Evolutionary conservation across 2,329 filamentous ascomycete species (phyloP), one percentile per base, ranked within the genome.

Genomic region (Fusarium illudens): DNA sequence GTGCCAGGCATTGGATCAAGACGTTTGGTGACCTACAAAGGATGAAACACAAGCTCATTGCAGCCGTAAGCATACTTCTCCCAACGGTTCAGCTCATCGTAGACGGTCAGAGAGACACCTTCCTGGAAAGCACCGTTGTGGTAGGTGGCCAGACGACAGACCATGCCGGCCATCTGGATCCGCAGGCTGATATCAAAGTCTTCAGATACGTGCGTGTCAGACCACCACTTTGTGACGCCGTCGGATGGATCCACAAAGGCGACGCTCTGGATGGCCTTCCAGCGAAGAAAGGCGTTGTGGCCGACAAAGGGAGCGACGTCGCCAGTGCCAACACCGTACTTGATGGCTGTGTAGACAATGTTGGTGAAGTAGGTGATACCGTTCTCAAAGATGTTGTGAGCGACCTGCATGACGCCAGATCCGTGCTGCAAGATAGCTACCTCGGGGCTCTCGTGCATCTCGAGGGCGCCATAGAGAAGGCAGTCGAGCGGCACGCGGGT

Each of bases 331-430:
- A 93, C 90, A 19, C 88, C 87, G 73, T 89, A 93, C 25, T 86
- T 84, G 72, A 93, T 93, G 32, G 89, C 87, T 0, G 87, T 89
- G 80, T 93, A 94, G 71, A 94, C 88, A 53, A 94, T 84, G 73
- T 93, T 89, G 39, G 91, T 94, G 79, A 94, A 93, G 80, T 91
- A 94, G 2, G 90, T 92, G 72, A 92, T 91, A 15, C 80, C 79
- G 53, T 90, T 90, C 78, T 94, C 92, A 71, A 94, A 94, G 78
- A 88, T 92, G 55, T 86, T 89, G 71, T 87, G 82, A 2, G 89
- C 87, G 10, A 94, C 89, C 69, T 93, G 89, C 90, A 94, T 93
- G 62, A 94, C 90, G 25, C 90, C 90, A 6, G 90, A 92, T 0
- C 86, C 86, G 78, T 90, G 91, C 75, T 93, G 90, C 60, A 92